Evolutionary conservation across 345 rosid genomes (phyloP).

Genomic region (Mercurialis annua): DNA sequence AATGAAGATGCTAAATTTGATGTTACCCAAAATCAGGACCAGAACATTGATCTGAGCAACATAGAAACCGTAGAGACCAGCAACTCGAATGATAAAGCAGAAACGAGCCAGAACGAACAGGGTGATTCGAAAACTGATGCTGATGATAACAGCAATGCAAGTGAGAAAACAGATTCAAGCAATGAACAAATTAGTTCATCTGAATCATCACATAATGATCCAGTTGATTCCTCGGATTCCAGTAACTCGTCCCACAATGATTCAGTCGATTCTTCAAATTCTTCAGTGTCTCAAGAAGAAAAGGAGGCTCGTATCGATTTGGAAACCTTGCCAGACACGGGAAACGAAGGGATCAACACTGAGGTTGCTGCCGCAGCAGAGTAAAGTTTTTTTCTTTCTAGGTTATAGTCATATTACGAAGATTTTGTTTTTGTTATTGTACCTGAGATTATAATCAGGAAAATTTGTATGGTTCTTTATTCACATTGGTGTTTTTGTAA

Average conservation of each 20-base stretch:
- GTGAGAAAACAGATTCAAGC: slow-evolving; percentile 24
- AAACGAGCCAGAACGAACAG: slow-evolving; percentile 33
- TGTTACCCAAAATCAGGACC: slow-evolving; percentile 10
- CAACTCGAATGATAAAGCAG: slow-evolving; percentile 12
- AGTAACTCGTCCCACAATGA: slow-evolving; percentile 2
- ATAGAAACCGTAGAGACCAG: neutral
- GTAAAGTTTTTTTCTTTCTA: slow-evolving; percentile 27
- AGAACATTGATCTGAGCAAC: slow-evolving; percentile 5
- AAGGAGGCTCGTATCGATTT: slow-evolving; percentile 49
- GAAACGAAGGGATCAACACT: slow-evolving; percentile 28
- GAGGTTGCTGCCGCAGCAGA: slow-evolving; percentile 45
- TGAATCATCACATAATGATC: neutral
- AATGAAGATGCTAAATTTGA: slow-evolving; percentile 20
- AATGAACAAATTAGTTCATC: slow-evolving; percentile 25
- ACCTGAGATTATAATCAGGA: slow-evolving; percentile 15
- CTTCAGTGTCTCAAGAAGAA: slow-evolving; percentile 38
- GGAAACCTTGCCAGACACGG: slow-evolving; percentile 47
- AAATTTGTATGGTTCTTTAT: slow-evolving; percentile 11
- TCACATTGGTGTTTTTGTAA: neutral
- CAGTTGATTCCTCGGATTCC: slow-evolving; percentile 25
- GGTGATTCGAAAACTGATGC: slow-evolving; percentile 11
- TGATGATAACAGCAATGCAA: slow-evolving; percentile 18
- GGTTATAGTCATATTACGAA: slow-evolving; percentile 11
- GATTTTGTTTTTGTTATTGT: slow-evolving; percentile 1
- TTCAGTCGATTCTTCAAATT: slow-evolving; percentile 26